Conservation (phyloP, 768 basidiomycete species). For the Psilocybe sp. region DNA sequence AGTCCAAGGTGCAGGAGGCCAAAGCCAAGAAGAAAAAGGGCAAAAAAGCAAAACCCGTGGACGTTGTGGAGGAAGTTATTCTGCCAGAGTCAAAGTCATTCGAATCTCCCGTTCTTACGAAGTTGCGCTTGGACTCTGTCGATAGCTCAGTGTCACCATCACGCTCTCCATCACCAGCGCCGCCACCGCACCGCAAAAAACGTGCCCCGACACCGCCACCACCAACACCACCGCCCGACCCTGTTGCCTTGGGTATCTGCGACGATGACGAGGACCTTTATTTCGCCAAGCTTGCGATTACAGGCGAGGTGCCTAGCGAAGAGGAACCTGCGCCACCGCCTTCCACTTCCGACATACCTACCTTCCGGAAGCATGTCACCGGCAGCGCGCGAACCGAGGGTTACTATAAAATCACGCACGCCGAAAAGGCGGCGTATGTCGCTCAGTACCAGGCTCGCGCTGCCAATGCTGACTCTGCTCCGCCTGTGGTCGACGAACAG, state of each 20-base stretch:
- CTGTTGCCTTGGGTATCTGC: slow-evolving; percentile 55
- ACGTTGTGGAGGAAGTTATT: slow-evolving; percentile 47
- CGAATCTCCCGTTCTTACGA: slow-evolving; percentile 46
- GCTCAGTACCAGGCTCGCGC: slow-evolving; percentile 79
- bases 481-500: slow-evolving; percentile 44
- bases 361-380: slow-evolving; percentile 75
- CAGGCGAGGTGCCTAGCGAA: slow-evolving; percentile 29
- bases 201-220: slow-evolving; percentile 34
- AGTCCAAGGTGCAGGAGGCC: slow-evolving; percentile 19
- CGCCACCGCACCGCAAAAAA: slow-evolving; percentile 26
- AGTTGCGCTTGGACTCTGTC: slow-evolving; percentile 43
- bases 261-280: slow-evolving; percentile 90
- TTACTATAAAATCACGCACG: slow-evolving; percentile 90
- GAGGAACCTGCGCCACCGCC: slow-evolving; percentile 18
- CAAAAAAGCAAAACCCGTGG: slow-evolving; percentile 19
- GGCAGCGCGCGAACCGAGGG: slow-evolving; percentile 94
- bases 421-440: slow-evolving; percentile 89
- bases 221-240: slow-evolving; percentile 53
- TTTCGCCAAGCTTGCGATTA: slow-evolving; percentile 63
- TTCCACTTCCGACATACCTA: slow-evolving; percentile 35
- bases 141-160: slow-evolving; percentile 48
- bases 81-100: slow-evolving; percentile 48
- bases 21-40: slow-evolving; percentile 27
- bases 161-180: slow-evolving; percentile 43
- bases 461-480: slow-evolving; percentile 30